Evolutionary conservation across 768 basidiomycete species (phyloP), one percentile per base, ranked within the genome.

Genomic region (Boletus barrowsii): DNA sequence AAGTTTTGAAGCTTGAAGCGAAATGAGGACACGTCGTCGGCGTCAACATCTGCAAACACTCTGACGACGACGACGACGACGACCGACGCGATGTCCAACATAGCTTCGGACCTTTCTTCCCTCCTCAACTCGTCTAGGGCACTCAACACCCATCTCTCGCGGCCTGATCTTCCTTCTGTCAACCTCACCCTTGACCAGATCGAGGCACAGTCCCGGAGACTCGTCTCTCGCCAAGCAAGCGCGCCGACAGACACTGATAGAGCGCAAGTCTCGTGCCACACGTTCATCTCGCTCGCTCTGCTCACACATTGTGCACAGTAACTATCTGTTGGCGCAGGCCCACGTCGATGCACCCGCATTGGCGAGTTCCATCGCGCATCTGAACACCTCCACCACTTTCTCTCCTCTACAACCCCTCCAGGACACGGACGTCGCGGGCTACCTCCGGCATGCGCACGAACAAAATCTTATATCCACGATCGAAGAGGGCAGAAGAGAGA

Each of bases 381-480:
- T 94, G 57, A 90, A 93, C 65, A 83, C 90, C 3, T 75, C 86
- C 1, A 76, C 88, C 5, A 95, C 91, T 0, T 96, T 94, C 68
- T 83, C 88, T 22, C 91, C 93, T 0, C 76, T 94, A n/a, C 90
- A 93, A 64, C 89, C 92, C 5, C 79, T 96, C n/a, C 87, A 90
- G 64, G 94, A 97, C 74, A 94, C 90, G 0, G 94, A 97, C 66
- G 89, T 96, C 48, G 84, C 89, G 33, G 92, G 92, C n/a, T 95
- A 90, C 67, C 83, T 96, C 22, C 88, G 91, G n/a, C 90, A 93
- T 70, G 90, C 91, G 1, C 92, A 96, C 64, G 94, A 98, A 66
- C 93, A 95, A 68, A 92, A 90, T 58, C 84, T 98, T 51, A 93
- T 96, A 54, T 90, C 90, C 2, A 92, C 94, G 1, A 94, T 98